Evolutionary conservation across 805 yeast genomes (phyloP), one percentile per base, ranked within the genome.

Genomic region (Yarrowia phangngaensis): DNA sequence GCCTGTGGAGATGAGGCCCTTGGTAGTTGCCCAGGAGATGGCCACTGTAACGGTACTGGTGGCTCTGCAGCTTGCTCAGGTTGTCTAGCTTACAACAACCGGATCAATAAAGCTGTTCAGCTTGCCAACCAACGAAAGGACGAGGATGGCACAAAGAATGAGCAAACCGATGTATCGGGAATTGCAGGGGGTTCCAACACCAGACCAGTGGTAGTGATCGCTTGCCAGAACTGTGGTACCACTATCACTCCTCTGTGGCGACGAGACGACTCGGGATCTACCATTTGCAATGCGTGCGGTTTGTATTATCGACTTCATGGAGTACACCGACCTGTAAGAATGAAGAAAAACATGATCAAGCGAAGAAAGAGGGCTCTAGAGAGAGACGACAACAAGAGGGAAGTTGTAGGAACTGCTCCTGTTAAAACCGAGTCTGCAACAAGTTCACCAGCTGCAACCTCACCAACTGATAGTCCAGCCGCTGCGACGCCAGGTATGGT

Each of bases 181-280:
- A 20, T 54, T 1, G 33, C 38, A 3, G 17, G 13, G 16, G 36
- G 19, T 12, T 16, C 29, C 8, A 28, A 32, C 12, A 62, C 58
- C 27, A 62, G 56, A 32, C 64, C 67, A 14, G 76, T 47, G 20
- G 69, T 78, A 40, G 82, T 82, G 8, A 76, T 85, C 6, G 87
- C 94, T 0, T 85, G 95, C 62, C 80, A 76, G 55, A 86, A 85
- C 67, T 85, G 95, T 66, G 80, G 80, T 3, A 82, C 92, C 9
- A 85, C 92, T 1, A 82, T 83, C 51, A 85, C 95, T 0, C 95
- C 95, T 0, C 67, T 85, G 9, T 85, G 95, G 95, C 72, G 95
- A 60, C 70, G 95, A 53, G 89, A 84, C 61, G 88, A 79, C 55
- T 72, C 71, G 5, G 95, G 95, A 4, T 80, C 84, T 57, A 82